Base-by-base conservation (phyloP, 163 green algal species). In the Scenedesmus sp. region DNA sequence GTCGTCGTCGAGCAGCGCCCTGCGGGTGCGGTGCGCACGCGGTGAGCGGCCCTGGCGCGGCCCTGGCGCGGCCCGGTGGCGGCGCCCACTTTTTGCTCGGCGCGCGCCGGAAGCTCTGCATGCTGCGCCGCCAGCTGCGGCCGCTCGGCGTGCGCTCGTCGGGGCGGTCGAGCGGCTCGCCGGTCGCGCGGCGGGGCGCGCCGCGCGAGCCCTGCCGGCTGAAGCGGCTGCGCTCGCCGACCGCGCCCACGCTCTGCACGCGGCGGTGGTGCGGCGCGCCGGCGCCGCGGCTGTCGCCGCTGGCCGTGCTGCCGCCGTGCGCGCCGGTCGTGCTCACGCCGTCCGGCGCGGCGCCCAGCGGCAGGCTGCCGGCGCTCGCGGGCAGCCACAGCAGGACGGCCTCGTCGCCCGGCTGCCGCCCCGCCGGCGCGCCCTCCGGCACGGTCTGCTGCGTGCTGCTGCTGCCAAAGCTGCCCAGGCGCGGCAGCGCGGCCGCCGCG, bases 351-450 rank as follows among this genome's bases (percentile, higher is more conserved):
- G n/a, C n/a, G n/a, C n/a, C n/a, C n/a, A n/a, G n/a, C n/a, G n/a
- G n/a, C n/a, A n/a, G n/a, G n/a, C n/a, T n/a, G n/a, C n/a, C n/a
- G 56, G 4, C 39, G 26, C 56, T 64, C 2, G 1, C 56, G 11
- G 56, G 56, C 56, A 64, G 56, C 56, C 56, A 64, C 7, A 44
- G 56, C 56, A 64, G 56, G 28, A 64, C 56, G 18, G 56, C 36
- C 18, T 64, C 56, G 28, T 64, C 58, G 39, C 29, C 58, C 14
- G 42, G 58, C 31, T 18, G 9, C 13, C 42, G 29, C 29, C 6
- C 39, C 7, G 39, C 39, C 39, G 39, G 7, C 39, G 39, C 39
- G 39, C 10, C 39, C 10, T 65, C 33, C 6, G 26, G 24, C 20
- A 31, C 60, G 44, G 60, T 31, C 1, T 17, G 7, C 26, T 67